Evolutionary conservation across 2,329 filamentous ascomycete genomes (phyloP), one percentile per base, ranked within the genome.

Genomic region (Fusarium dlaminii): DNA sequence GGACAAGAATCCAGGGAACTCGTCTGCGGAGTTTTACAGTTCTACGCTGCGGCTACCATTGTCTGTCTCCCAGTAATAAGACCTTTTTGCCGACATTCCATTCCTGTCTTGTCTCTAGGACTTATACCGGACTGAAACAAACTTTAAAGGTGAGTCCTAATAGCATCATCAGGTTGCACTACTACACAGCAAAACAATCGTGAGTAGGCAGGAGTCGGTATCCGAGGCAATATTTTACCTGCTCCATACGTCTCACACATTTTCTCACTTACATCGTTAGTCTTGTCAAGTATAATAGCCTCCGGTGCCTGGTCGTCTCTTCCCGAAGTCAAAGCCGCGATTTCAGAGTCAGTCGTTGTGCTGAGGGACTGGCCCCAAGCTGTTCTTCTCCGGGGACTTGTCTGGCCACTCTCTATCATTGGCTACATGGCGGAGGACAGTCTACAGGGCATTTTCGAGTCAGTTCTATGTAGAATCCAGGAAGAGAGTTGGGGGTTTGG

Each of bases 101-200:
- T 61, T 43, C 46, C 24, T 54, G 58, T 24, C 58, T 61, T 15
- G 18, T 40, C 10, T 54, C 46, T 20, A 59, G 58, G 18, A 61
- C 46, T 32, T 54, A 60, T 20, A 4, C 9, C 3, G 10, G 45
- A 14, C 32, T 57, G 2, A 20, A 37, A 6, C 45, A 13, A n/a
- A 18, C 1, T 40, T 4, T 5, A 6, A 27, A 42, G 5, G 57
- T 15, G 18, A 29, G 32, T 13, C 8, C 6, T 10, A 17, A 3
- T 13, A 40, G 27, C 1, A 22, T 22, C 1, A 2, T 15, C 0
- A 8, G 9, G 6, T 3, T 15, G 9, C 9, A 45, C 15, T 10
- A 27, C 3, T 4, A 20, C 24, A 51, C 22, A 13, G 4, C 4
- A 24, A 32, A 22, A 34, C 1, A 40, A 17, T 22, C 3, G 0